phyloP scores from a whole-genome alignment of 257 asterid species.

The Solanum clarkiae region DNA sequence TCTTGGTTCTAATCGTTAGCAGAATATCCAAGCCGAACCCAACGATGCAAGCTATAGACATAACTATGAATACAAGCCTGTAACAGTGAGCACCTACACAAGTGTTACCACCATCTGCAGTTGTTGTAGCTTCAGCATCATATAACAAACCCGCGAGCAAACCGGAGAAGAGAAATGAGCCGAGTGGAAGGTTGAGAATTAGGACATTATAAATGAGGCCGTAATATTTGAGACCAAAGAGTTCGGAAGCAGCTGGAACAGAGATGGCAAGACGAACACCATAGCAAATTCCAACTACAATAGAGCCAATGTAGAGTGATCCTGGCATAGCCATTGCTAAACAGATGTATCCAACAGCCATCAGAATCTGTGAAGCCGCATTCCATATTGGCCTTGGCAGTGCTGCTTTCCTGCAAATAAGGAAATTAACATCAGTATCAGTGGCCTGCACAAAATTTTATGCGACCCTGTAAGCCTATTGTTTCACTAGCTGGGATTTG shows the following conservation, averaged over 20 bases:
- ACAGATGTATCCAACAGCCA: slow-evolving; percentile 27
- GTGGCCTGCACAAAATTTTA: neutral
- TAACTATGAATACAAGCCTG: slow-evolving; percentile 31
- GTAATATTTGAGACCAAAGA: slow-evolving; percentile 35
- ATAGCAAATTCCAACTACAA: slow-evolving; percentile 31
- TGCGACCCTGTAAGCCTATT: neutral
- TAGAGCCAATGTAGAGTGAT: slow-evolving; percentile 33
- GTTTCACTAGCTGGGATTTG: neutral
- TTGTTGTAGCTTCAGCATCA: slow-evolving; percentile 21
- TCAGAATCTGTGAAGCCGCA: slow-evolving; percentile 32
- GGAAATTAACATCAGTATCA: neutral
- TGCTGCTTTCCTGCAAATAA: slow-evolving; percentile 23
- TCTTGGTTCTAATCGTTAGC: slow-evolving; percentile 18
- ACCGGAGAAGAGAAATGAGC: slow-evolving; percentile 43
- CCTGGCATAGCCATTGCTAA: slow-evolving; percentile 37
- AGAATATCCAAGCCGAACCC: slow-evolving; percentile 27
- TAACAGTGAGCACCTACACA: slow-evolving; percentile 32
- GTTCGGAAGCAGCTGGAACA: slow-evolving; percentile 35
- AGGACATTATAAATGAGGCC: slow-evolving; percentile 31
- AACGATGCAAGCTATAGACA: slow-evolving; percentile 27
- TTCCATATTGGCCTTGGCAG: slow-evolving; percentile 38
- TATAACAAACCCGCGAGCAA: slow-evolving; percentile 29
- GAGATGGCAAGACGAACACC: slow-evolving; percentile 35
- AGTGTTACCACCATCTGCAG: slow-evolving; percentile 25
- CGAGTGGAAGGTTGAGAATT: slow-evolving; percentile 32